A percentile compares a stretch with the other conserved stretches of the same genome.
Evolutionary conservation across 164 flowering plant species (phyloP).

Genomic region (Kingdonia uniflora): DNA sequence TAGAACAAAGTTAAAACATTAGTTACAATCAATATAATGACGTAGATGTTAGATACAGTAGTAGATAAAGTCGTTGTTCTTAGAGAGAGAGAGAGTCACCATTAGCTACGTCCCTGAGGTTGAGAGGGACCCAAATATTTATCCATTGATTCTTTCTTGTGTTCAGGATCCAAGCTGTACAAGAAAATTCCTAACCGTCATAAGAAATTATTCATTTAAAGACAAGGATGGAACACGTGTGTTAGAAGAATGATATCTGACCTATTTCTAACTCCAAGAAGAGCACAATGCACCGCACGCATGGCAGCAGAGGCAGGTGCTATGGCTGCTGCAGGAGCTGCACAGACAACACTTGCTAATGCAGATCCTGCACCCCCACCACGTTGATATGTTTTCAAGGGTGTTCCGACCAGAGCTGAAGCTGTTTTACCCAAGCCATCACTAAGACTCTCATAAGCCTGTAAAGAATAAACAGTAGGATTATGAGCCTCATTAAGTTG

Average conservation of each 20-base stretch:
- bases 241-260: slow-evolving; percentile 7
- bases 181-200: not conserved
- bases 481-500: too few species aligned
- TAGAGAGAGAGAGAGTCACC: slow-evolving; percentile 1
- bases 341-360: slow-evolving; percentile 67
- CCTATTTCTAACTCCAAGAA: slow-evolving; percentile 96
- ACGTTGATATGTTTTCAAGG: slow-evolving; percentile 68
- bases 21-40: too few species aligned
- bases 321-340: slow-evolving; percentile 86
- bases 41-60: too few species aligned
- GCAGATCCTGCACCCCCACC: slow-evolving; percentile 88
- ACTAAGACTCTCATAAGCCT: slow-evolving; percentile 85
- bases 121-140: slow-evolving; percentile 63
- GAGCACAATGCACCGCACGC: slow-evolving; percentile 73
- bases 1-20: too few species aligned
- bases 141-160: slow-evolving; percentile 75
- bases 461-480: slow-evolving; percentile 10
- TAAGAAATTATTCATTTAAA: too few species aligned
- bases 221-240: too few species aligned
- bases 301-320: slow-evolving; percentile 91
- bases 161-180: slow-evolving; percentile 95
- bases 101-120: slow-evolving; percentile 19
- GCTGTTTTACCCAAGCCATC: slow-evolving; percentile 83
- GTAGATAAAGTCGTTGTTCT: too few species aligned
- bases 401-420: slow-evolving; percentile 69